Base-by-base conservation (phyloP, 257 asterid genomes). In the Leptodermis oblonga region DNA sequence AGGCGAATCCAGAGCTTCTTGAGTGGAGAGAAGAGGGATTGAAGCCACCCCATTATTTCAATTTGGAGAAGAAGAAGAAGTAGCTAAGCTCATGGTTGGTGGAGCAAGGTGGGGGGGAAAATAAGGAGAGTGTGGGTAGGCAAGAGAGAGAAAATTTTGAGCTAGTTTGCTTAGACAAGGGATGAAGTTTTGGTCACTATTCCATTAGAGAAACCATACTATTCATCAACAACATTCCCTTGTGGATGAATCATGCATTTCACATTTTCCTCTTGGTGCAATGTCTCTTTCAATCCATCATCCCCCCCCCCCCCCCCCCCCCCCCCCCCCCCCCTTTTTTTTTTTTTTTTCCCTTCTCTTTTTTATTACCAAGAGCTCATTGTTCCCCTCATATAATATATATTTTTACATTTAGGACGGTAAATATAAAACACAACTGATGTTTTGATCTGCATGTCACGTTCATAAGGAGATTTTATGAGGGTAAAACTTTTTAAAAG, bases 31-130 rank as follows among this genome's bases (percentile, higher is more conserved):
- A 92, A 71, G 86, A 90, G 90, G 85, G 97, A 88, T 30, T 83
- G 96, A 30, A 92, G 82, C 97, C 97, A 92, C 82, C 96, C 88
- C 98, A 90, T 92, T n/a, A n/a, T n/a, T n/a, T n/a, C n/a, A n/a
- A n/a, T n/a, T 48, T 61, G 67, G 79, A 69, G 77, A 76, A 71
- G 81, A 80, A 77, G 77, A 84, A 73, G 76, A 78, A 52, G 59
- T 15, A 20, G 28, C 30, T 52, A 52, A 52, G 77, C 69, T 81
- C 89, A 80, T 84, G 77, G 79, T 81, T 67, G 83, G 84, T 79
- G 81, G 45, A 63, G 59, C 49, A 55, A 75, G 25, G 48, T 31
- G 42, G 63, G 39, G 77, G 75, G 22, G 68, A 52, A 67, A 72
- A 82, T 73, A 86, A 71, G 80, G 18, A 67, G 82, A 59, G 63